Percentiles rank a stretch among this genome's conserved stretches.
Conservation (phyloP, 371 early-diverging fungal species). For the Saksenaea vasiformis region DNA sequence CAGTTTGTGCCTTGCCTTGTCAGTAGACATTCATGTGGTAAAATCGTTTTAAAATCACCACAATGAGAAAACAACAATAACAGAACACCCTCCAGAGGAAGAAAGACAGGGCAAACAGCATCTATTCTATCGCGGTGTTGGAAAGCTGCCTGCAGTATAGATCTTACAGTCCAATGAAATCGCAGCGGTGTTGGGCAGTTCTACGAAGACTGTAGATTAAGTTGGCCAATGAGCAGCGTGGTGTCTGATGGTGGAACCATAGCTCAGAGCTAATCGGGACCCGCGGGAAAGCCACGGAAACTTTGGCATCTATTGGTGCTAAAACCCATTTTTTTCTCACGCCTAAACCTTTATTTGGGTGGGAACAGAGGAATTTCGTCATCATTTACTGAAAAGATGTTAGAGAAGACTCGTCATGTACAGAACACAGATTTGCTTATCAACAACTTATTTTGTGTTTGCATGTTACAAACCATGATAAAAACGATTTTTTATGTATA, state of each 20-base stretch:
- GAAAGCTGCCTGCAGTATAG: background rate
- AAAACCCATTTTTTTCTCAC: background rate
- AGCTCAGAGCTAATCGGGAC: background rate
- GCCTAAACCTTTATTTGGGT: background rate
- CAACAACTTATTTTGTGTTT: no score
- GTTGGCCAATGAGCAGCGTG: background rate
- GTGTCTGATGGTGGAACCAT: background rate
- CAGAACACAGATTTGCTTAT: no score
- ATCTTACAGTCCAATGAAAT: background rate
- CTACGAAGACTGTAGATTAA: background rate
- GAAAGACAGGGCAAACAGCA: background rate
- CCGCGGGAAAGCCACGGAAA: constrained; percentile 2
- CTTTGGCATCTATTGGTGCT: background rate
- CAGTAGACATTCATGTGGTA: background rate
- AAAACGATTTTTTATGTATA: no score
- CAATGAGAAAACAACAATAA: background rate
- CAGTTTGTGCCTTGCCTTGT: background rate
- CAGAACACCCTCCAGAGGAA: background rate
- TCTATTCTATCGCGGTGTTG: background rate
- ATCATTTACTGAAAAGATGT: background rate
- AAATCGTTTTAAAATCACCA: background rate
- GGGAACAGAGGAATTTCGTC: background rate
- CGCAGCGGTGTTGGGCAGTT: background rate
- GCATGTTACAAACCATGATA: no score
- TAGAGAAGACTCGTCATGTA: no score